Conservation (phyloP, 257 asterid species). For the Solanum dulcamara region DNA sequence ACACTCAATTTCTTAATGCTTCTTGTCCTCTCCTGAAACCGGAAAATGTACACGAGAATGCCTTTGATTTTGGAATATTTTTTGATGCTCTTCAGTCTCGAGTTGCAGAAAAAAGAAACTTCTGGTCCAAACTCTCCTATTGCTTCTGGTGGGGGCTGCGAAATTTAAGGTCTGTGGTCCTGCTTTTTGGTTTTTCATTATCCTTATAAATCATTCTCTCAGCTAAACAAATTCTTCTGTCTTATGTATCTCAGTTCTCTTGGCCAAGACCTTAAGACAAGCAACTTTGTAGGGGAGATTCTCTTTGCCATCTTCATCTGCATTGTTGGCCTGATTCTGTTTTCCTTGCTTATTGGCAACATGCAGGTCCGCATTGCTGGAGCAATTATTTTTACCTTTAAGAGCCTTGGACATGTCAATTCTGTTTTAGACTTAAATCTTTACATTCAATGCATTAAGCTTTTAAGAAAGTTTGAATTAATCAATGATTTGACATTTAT, state of each 20-base stretch:
- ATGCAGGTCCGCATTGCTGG: conserved; percentile 19
- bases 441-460: neutral
- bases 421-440: neutral
- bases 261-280: conserved; percentile 41
- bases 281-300: conserved; percentile 29
- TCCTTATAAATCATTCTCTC: neutral
- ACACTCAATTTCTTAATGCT: conserved; percentile 18
- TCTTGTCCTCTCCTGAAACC: conserved; percentile 42
- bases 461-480: neutral
- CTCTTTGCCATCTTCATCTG: conserved; percentile 24
- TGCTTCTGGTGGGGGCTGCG: conserved; percentile 83
- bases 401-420: neutral
- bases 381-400: neutral
- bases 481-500: neutral
- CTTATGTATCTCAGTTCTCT: conserved; percentile 14
- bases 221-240: neutral
- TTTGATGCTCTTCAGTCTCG: conserved; percentile 50
- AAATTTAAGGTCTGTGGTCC: conserved; percentile 37
- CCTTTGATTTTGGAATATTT: conserved; percentile 55
- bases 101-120: conserved; percentile 23
- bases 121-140: conserved; percentile 26
- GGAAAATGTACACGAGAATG: conserved; percentile 1
- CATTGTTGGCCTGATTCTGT: conserved; percentile 26
- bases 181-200: neutral
- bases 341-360: conserved; percentile 24